Evolutionary conservation across 2,329 filamentous ascomycete genomes (phyloP).

Genomic region (Neofusicoccum sp.): DNA sequence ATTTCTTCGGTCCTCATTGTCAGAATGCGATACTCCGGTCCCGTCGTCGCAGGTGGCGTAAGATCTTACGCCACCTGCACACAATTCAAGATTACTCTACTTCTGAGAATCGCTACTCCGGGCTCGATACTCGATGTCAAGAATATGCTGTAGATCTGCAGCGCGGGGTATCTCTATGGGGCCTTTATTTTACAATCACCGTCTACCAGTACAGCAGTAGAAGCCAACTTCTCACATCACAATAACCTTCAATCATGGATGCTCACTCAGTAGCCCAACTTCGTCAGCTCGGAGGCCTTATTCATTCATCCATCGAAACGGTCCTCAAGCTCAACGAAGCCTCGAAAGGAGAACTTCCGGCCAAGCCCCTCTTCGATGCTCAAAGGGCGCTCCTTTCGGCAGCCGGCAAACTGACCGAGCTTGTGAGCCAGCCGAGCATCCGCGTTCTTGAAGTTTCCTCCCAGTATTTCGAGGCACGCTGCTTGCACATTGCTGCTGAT

Average conservation of each 20-base stretch:
- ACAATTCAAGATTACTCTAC: too few species aligned
- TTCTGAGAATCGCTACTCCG: neutral
- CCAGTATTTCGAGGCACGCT: conserved; percentile 40
- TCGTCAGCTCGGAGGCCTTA: conserved; percentile 2
- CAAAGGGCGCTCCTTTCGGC: conserved; percentile 37
- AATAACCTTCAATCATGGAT: neutral
- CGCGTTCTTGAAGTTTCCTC: conserved; percentile 38
- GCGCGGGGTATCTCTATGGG: too few species aligned
- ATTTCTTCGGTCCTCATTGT: neutral
- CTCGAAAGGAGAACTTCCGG: conserved; percentile 8
- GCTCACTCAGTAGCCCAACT: neutral
- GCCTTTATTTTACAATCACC: too few species aligned
- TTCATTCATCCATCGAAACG: conserved; percentile 1
- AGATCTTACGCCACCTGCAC: too few species aligned
- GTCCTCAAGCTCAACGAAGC: conserved; percentile 3
- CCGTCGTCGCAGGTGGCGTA: neutral
- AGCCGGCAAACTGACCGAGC: conserved; percentile 38
- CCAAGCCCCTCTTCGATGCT: conserved; percentile 35
- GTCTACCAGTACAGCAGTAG: too few species aligned
- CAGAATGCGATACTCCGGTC: neutral
- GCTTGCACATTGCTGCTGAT: conserved; percentile 39
- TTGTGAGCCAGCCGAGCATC: conserved; percentile 36
- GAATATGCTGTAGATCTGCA: too few species aligned
- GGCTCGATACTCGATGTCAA: neutral
- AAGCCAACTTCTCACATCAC: neutral